phyloP scores from a whole-genome alignment of 23 red algal species.

The Gracilaria domingensis region DNA sequence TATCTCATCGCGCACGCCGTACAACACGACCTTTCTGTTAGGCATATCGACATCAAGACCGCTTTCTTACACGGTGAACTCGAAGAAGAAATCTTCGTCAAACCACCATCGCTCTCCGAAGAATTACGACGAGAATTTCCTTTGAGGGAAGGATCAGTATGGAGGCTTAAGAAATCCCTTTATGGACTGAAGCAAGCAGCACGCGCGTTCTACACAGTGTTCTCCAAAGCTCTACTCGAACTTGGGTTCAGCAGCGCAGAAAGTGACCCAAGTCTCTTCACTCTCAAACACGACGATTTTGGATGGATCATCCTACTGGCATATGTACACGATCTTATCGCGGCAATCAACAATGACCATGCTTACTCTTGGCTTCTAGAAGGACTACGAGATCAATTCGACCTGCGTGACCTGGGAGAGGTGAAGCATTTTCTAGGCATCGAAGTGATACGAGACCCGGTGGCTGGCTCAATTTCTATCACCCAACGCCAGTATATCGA shows the following conservation, averaged over 20 bases:
- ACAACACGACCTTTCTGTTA: no score
- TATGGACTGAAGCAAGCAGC: constrained; percentile 33
- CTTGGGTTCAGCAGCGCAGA: not conserved
- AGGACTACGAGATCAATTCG: not conserved
- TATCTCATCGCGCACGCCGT: no score
- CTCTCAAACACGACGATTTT: not conserved
- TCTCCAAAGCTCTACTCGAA: not conserved
- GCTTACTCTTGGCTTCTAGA: not conserved
- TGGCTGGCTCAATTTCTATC: not conserved
- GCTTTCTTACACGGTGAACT: not conserved
- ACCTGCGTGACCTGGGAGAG: not conserved
- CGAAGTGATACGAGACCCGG: not conserved
- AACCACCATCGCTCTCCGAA: not conserved
- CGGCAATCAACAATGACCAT: not conserved
- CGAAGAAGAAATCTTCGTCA: not conserved
- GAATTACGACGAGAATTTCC: not conserved
- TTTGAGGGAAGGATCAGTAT: not conserved
- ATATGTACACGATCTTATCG: constrained; percentile 41
- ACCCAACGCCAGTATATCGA: not conserved
- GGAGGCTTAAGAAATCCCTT: not conserved
- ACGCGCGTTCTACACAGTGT: not conserved
- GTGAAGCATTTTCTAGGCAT: constrained; percentile 4
- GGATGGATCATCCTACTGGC: not conserved
- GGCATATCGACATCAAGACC: not conserved
- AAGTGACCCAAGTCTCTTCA: constrained; percentile 15